Conservation (phyloP, 228 moss, liverwort and hornwort genomes). For the Sphagnum fallax region DNA sequence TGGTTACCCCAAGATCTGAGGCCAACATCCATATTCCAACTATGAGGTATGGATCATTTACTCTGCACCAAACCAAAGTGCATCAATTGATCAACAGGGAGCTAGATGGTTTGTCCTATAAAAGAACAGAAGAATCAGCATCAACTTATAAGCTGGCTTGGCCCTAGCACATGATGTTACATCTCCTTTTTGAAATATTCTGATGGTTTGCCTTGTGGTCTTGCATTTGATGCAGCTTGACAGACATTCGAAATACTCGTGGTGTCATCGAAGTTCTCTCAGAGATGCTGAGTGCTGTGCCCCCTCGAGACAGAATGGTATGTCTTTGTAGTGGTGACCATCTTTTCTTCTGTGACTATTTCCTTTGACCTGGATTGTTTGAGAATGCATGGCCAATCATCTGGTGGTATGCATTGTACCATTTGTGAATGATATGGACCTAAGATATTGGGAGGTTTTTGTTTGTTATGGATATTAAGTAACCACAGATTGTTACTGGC, state of each 20-base stretch:
- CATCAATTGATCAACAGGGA: no score
- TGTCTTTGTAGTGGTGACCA: not conserved
- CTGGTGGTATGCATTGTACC: no score
- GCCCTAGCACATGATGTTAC: not conserved
- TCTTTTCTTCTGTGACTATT: not conserved
- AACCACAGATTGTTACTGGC: not conserved
- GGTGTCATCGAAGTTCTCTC: constrained; percentile 39
- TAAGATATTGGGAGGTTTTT: not conserved
- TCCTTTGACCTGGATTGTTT: not conserved
- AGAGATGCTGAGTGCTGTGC: constrained; percentile 49
- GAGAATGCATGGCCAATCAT: no score
- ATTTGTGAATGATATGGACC: no score
- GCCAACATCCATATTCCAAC: constrained; percentile 13
- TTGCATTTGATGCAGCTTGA: constrained; percentile 25
- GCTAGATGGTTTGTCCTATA: no score
- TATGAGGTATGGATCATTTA: constrained; percentile 26
- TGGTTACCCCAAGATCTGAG: constrained; percentile 31
- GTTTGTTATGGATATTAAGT: no score
- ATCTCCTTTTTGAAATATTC: not conserved
- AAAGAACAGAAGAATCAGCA: no score
- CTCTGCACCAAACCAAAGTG: no score
- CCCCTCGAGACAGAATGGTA: constrained; percentile 34
- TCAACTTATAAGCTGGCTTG: no score
- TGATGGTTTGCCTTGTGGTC: not conserved
- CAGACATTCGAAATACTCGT: constrained; percentile 35